These are phyloP conservation scores for Epichloe sp. DNA, from an alignment of 2,329 filamentous ascomycete species.

Conservation along the genomic window DNA sequence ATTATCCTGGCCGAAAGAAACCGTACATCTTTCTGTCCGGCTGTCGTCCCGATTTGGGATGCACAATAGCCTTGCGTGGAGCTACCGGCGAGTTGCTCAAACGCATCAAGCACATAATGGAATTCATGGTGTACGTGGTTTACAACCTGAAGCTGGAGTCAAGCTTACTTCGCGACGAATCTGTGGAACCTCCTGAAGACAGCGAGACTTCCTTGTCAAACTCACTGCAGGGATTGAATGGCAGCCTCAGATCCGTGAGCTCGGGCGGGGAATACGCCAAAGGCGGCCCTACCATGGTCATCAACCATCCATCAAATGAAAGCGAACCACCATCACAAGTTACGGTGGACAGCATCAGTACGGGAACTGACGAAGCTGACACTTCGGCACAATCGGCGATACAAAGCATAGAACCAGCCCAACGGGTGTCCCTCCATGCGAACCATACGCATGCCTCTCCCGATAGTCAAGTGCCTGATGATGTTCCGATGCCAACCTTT, in stretches of 20 bases:
- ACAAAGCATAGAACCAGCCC: conserved; percentile 13
- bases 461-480: conserved; percentile 54
- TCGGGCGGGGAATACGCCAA: conserved; percentile 18
- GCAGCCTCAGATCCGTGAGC: conserved; percentile 24
- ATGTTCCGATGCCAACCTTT: conserved; percentile 76
- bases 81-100: conserved; percentile 57
- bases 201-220: conserved; percentile 31
- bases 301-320: conserved; percentile 24
- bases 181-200: conserved; percentile 63
- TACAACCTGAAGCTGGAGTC: conserved; percentile 96
- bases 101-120: conserved; percentile 82
- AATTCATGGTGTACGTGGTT: conserved; percentile 98
- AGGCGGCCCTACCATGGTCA: conserved; percentile 18
- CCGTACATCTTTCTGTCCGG: conserved; percentile 94
- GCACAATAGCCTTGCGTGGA: conserved; percentile 84
- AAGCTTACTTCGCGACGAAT: conserved; percentile 85
- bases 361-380: conserved; percentile 17
- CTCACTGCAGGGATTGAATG: conserved; percentile 26
- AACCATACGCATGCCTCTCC: conserved; percentile 30
- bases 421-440: conserved; percentile 27
- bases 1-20: conserved; percentile 64
- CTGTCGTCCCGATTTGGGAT: conserved; percentile 78
- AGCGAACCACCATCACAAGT: conserved; percentile 23
- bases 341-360: conserved; percentile 17
- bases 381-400: conserved; percentile 13